These are phyloP conservation scores for Tolypocladium tropicale DNA, from an alignment of 2,329 filamentous ascomycete species.

Conservation along the genomic window DNA sequence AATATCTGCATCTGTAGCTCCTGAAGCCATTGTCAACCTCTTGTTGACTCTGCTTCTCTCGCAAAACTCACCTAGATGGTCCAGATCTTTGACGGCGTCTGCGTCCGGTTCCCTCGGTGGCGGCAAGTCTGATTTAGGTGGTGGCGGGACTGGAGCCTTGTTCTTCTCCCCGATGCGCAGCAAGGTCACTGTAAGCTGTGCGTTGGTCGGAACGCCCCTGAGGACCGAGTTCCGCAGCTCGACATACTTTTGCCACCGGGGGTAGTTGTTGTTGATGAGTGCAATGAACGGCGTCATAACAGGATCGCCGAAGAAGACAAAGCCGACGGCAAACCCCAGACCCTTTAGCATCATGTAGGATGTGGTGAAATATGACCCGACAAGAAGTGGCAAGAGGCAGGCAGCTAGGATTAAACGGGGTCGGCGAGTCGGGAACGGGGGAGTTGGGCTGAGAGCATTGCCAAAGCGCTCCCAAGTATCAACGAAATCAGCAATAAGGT, in stretches of 20 bases:
- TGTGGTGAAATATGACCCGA: slow-evolving; percentile 41
- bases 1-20: slow-evolving; percentile 55
- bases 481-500: slow-evolving; percentile 31
- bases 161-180: slow-evolving; percentile 75
- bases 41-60: neutral
- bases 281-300: slow-evolving; percentile 50
- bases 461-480: slow-evolving; percentile 43
- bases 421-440: slow-evolving; percentile 46
- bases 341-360: slow-evolving; percentile 56
- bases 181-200: slow-evolving; percentile 71
- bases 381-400: slow-evolving; percentile 39
- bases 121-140: slow-evolving; percentile 24
- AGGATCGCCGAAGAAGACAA: slow-evolving; percentile 73
- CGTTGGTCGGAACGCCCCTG: slow-evolving; percentile 76
- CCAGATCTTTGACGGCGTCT: slow-evolving; percentile 27
- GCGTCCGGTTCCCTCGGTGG: slow-evolving; percentile 31
- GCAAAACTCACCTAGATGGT: slow-evolving; percentile 19
- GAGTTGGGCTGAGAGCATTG: slow-evolving; percentile 50
- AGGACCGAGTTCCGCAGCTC: slow-evolving; percentile 67
- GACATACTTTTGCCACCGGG: slow-evolving; percentile 65
- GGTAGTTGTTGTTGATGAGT: slow-evolving; percentile 51
- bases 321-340: slow-evolving; percentile 56
- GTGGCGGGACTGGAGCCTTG: slow-evolving; percentile 63
- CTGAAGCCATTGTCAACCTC: slow-evolving; percentile 6
- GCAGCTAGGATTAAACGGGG: slow-evolving; percentile 45